Percentiles rank a stretch among this genome's conserved stretches.
phyloP scores from a whole-genome alignment of 306 rosid species.

The Lithocarpus polystachyus region DNA sequence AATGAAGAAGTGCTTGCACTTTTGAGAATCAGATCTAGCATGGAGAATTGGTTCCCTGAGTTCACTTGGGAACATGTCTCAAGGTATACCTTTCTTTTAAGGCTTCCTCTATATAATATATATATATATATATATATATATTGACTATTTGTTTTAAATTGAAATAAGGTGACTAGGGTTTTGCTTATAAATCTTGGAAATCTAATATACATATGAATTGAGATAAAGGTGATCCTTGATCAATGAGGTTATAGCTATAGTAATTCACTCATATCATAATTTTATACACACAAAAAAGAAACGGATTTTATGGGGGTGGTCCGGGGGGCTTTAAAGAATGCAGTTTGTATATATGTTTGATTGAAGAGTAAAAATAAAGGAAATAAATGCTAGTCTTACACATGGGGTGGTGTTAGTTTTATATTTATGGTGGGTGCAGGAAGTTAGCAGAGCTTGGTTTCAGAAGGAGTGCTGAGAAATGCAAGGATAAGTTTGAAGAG shows the following conservation, averaged over 20 bases:
- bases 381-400: slow-evolving; percentile 38
- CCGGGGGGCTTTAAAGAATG: slow-evolving; percentile 15
- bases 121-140: no score
- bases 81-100: slow-evolving; percentile 40
- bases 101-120: background rate
- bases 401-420: slow-evolving; percentile 20
- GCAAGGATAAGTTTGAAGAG: slow-evolving; percentile 84
- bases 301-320: background rate
- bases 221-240: background rate
- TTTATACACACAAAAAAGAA: slow-evolving; percentile 20
- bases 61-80: slow-evolving; percentile 91
- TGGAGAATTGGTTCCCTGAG: slow-evolving; percentile 70
- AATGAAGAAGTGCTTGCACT: slow-evolving; percentile 71
- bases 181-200: background rate
- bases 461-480: slow-evolving; percentile 71
- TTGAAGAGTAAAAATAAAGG: background rate
- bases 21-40: slow-evolving; percentile 74
- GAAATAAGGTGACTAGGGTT: background rate
- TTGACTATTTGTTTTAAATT: background rate
- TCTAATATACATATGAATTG: background rate
- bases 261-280: background rate
- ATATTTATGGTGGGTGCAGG: slow-evolving; percentile 52
- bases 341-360: slow-evolving; percentile 13
- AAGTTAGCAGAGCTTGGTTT: slow-evolving; percentile 76
- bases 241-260: background rate